Base-by-base conservation (phyloP, 441 rosid species). In the Euphorbia neoarborescens region DNA sequence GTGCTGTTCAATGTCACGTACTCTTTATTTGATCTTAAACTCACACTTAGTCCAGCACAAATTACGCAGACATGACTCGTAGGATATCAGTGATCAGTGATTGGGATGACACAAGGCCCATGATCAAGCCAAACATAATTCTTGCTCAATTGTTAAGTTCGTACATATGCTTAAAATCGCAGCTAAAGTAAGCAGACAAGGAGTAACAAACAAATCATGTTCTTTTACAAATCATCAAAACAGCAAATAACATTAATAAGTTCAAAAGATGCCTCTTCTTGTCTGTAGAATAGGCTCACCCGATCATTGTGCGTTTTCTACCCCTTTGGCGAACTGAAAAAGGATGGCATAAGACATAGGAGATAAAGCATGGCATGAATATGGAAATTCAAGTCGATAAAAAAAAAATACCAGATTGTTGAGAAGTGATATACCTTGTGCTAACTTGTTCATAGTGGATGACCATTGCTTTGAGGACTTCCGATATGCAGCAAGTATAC, bases 391-490 rank as follows among this genome's bases (percentile, higher is more conserved):
- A 38, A n/a, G 50, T 27, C n/a, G 60, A 22, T 14, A 12, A 73
- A 40, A 54, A 42, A 46, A 64, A 22, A 27, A 5, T 56, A 42
- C 8, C 19, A 24, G 14, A 30, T 19, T 48, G 6, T 24, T 22
- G 25, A 22, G 17, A 7, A 65, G 9, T 28, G 51, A 24, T 53
- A 57, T 61, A 91, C 99, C 97, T 85, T 89, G 93, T 2, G 97
- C 97, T 22, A 94, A 87, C 87, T 94, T 94, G 88, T 94, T 94
- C 71, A 86, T 76, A 9, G 90, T 89, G 50, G 97, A 85, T 32
- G 94, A 92, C 99, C 99, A 94, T 78, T 90, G 99, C 81, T 86
- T 92, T 5, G 99, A 94, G 57, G 98, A 89, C 80, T 88, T 94
- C 79, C 89, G 84, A 74, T 94, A 94, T 11, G 89, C 88, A 61